A percentile compares a stretch with the other conserved stretches of the same genome.
Conservation (phyloP, 345 rosid genomes). For the Lenwebbia sp. region DNA sequence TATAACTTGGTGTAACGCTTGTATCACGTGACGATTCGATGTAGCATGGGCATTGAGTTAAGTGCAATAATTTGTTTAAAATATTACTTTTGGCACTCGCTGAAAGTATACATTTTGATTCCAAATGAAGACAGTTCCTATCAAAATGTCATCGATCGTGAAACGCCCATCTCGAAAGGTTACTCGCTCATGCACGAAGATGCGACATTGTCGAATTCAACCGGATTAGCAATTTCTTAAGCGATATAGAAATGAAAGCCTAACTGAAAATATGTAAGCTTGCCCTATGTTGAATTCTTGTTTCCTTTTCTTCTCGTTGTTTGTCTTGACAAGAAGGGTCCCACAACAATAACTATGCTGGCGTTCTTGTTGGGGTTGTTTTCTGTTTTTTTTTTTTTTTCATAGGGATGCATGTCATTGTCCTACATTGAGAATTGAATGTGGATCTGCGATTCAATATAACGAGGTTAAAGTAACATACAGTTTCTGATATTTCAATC, state of each 20-base stretch:
- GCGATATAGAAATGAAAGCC: neutral
- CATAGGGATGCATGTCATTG: neutral
- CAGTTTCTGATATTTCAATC: neutral
- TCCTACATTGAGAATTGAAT: neutral
- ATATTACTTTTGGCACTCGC: neutral
- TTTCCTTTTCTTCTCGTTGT: neutral
- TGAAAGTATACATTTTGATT: neutral
- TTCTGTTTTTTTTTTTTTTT: neutral
- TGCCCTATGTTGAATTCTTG: neutral
- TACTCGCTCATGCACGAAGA: too few species aligned
- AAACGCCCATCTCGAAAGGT: too few species aligned
- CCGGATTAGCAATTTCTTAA: neutral
- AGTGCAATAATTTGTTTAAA: neutral
- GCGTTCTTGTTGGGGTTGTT: neutral
- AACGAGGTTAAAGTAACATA: neutral
- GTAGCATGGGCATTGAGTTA: neutral
- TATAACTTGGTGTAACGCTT: neutral
- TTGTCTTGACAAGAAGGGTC: neutral
- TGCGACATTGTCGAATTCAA: too few species aligned
- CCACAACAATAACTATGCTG: neutral
- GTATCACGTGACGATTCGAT: neutral
- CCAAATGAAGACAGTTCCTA: neutral
- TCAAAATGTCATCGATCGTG: neutral
- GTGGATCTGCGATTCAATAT: neutral
- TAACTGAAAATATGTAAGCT: neutral